Conservation (phyloP, 768 basidiomycete species). For the Agaricus sinodeliciosus region DNA sequence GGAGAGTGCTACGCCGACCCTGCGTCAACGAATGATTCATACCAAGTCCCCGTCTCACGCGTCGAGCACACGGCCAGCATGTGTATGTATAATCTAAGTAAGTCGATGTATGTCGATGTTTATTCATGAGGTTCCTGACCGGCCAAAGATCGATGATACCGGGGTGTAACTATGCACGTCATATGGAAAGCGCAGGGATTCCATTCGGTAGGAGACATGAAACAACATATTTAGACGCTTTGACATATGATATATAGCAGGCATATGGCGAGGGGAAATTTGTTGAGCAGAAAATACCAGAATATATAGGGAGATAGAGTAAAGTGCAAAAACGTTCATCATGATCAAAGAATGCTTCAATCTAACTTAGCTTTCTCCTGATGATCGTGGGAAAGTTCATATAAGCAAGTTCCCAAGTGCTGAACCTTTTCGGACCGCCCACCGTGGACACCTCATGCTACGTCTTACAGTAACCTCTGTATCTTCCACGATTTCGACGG, state of each 20-base stretch:
- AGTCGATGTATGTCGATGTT: background rate
- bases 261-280: background rate
- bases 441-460: slow-evolving; percentile 7
- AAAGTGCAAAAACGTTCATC: background rate
- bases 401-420: background rate
- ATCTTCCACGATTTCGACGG: slow-evolving; percentile 1
- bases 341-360: slow-evolving; percentile 1
- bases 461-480: background rate
- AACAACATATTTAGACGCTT: background rate
- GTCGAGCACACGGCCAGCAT: background rate
- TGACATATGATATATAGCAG: background rate
- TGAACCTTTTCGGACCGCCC: slow-evolving; percentile 7
- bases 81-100: background rate
- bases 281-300: too few relatives aligned
- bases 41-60: background rate
- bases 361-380: background rate
- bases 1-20: too few relatives aligned
- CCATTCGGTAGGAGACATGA: background rate
- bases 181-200: too few relatives aligned
- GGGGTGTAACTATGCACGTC: too few relatives aligned
- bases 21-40: background rate
- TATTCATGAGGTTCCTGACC: background rate
- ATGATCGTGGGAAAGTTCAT: slow-evolving; percentile 10
- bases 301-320: background rate
- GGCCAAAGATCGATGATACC: background rate